These are phyloP conservation scores for Fusarium anthophilum DNA, from an alignment of 2,329 filamentous ascomycete genomes.

Conservation along the genomic window DNA sequence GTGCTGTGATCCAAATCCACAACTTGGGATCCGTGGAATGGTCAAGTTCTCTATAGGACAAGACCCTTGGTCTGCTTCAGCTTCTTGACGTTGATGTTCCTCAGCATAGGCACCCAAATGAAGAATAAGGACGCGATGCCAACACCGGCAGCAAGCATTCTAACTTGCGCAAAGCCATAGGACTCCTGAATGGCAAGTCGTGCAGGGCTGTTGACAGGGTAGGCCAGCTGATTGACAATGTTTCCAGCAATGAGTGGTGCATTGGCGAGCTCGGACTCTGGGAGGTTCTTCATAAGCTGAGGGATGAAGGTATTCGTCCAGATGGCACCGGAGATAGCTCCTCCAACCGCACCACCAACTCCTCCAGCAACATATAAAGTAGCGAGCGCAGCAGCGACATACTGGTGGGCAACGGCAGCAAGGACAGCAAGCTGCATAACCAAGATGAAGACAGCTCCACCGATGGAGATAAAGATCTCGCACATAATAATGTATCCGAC, in stretches of 20 bases:
- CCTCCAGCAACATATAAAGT: conserved; percentile 56
- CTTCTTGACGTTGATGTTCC: conserved; percentile 46
- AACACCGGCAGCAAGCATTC: conserved; percentile 51
- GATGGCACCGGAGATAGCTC: conserved; percentile 53
- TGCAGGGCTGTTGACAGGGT: conserved; percentile 51
- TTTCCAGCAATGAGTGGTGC: conserved; percentile 55
- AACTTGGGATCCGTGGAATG: not conserved
- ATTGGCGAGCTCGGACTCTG: conserved; percentile 45
- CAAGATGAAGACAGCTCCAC: conserved; percentile 63
- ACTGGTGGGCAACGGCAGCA: conserved; percentile 62
- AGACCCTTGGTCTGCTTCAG: conserved; percentile 46
- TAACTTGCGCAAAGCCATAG: conserved; percentile 58
- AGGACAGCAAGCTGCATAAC: conserved; percentile 68
- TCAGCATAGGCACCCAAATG: conserved; percentile 44
- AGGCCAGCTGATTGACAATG: conserved; percentile 49
- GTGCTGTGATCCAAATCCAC: not conserved
- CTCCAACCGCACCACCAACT: conserved; percentile 57
- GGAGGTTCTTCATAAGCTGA: conserved; percentile 51
- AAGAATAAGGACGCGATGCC: conserved; percentile 43
- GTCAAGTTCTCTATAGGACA: conserved; percentile 34
- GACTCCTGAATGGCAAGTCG: conserved; percentile 56
- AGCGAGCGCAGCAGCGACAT: conserved; percentile 61
- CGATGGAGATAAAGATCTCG: conserved; percentile 64
- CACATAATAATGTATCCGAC: conserved; percentile 61
- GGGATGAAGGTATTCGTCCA: conserved; percentile 54